These are phyloP conservation scores for Hibiscus syriacus DNA, from an alignment of 345 rosid genomes.

Conservation along the genomic window DNA sequence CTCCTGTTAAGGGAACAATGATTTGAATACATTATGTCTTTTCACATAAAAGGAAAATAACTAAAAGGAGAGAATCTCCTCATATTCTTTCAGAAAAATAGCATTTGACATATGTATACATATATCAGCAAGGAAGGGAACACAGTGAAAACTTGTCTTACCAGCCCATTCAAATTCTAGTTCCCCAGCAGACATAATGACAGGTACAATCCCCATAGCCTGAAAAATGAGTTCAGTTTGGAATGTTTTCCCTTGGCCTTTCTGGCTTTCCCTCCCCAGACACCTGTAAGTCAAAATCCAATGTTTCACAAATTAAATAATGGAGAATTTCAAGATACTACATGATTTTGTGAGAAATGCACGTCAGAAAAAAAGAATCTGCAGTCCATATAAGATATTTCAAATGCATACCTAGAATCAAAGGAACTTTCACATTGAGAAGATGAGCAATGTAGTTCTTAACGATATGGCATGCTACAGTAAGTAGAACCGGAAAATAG, in stretches of 20 bases:
- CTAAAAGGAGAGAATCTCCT: background rate
- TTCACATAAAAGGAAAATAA: background rate
- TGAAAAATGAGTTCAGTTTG: conserved; percentile 93
- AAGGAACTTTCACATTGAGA: conserved; percentile 64
- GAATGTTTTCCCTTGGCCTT: conserved; percentile 95
- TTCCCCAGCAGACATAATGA: conserved; percentile 95
- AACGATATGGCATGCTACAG: conserved; percentile 75
- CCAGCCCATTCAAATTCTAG: conserved; percentile 94
- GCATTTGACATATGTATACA: background rate
- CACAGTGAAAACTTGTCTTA: conserved; percentile 22
- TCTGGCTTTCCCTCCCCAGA: conserved; percentile 79
- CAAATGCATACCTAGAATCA: conserved; percentile 63
- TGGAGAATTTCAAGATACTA: background rate
- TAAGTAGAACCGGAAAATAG: conserved; percentile 4
- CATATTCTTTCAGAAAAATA: conserved; percentile 1
- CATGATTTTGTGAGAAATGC: background rate
- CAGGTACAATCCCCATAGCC: conserved; percentile 86
- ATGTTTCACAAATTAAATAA: conserved; percentile 4
- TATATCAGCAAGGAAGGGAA: too few relatives aligned
- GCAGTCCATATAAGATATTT: background rate
- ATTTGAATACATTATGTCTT: background rate
- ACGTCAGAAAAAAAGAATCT: background rate
- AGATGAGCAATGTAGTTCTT: conserved; percentile 82
- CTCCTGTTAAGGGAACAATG: conserved; percentile 40
- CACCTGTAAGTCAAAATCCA: conserved; percentile 37